These are phyloP conservation scores for Diaporthe longicolla DNA, from an alignment of 2,329 filamentous ascomycete species.

Conservation along the genomic window DNA sequence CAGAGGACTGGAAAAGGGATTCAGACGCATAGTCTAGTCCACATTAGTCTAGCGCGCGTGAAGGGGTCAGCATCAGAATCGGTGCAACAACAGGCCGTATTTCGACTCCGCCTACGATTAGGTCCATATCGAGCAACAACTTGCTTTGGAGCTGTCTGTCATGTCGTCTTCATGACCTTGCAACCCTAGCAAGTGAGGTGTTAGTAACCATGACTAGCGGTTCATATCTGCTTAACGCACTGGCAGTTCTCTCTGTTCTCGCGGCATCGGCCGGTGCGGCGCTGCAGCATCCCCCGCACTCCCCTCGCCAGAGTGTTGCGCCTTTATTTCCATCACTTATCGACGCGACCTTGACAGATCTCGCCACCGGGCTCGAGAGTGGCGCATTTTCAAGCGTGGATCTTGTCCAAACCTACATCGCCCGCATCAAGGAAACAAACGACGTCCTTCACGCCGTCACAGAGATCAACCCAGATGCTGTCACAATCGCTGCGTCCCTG, in stretches of 20 bases:
- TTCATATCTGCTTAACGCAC: neutral
- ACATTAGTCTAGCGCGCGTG: conserved; percentile 2
- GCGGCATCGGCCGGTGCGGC: neutral
- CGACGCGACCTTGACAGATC: conserved; percentile 52
- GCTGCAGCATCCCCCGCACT: no score
- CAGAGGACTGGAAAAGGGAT: neutral
- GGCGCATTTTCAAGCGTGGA: conserved; percentile 44
- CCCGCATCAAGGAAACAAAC: conserved; percentile 48
- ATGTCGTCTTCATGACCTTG: no score
- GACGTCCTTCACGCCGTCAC: conserved; percentile 50
- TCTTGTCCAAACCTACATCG: conserved; percentile 45
- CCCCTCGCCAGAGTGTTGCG: neutral
- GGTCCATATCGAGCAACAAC: neutral
- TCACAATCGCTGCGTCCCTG: conserved; percentile 50
- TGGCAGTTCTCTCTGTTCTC: neutral
- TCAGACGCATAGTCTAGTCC: neutral
- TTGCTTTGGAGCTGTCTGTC: neutral
- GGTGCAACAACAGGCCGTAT: neutral
- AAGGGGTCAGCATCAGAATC: neutral
- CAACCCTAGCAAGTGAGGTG: no score
- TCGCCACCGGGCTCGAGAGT: conserved; percentile 49
- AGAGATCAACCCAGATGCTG: conserved; percentile 55
- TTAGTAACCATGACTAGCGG: neutral
- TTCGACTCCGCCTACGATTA: neutral
- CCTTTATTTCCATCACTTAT: conserved; percentile 49